Conservation (phyloP, 2,329 filamentous ascomycete genomes). For the Aspergillus pseudoglaucus region DNA sequence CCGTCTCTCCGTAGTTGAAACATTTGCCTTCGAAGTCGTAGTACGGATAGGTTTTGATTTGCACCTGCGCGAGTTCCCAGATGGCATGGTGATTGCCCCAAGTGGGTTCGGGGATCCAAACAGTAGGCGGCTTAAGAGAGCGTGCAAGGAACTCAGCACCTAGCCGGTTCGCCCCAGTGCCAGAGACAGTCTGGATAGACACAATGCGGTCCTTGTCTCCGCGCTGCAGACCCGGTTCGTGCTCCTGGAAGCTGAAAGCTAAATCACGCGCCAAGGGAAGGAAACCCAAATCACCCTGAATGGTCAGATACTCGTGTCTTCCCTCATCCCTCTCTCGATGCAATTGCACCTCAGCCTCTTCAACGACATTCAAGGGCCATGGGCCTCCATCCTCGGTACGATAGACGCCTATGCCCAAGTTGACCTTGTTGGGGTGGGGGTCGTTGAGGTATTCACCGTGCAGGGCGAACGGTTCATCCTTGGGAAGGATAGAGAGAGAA, state of each 20-base stretch:
- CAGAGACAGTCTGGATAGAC: slow-evolving; percentile 45
- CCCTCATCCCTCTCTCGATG: slow-evolving; percentile 52
- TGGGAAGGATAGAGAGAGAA: slow-evolving; percentile 10
- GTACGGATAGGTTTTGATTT: slow-evolving; percentile 65
- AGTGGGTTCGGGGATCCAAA: slow-evolving; percentile 88
- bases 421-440: slow-evolving; percentile 66
- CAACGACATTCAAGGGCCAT: slow-evolving; percentile 63
- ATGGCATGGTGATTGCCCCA: slow-evolving; percentile 98
- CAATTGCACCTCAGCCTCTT: neutral
- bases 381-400: slow-evolving; percentile 86
- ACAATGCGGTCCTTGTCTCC: slow-evolving; percentile 5
- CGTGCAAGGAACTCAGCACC: slow-evolving; percentile 76
- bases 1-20: slow-evolving; percentile 81
- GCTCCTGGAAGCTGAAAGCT: slow-evolving; percentile 11
- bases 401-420: slow-evolving; percentile 89
- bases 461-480: slow-evolving; percentile 20
- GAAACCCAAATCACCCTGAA: slow-evolving; percentile 66
- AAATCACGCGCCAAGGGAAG: slow-evolving; percentile 2
- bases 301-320: slow-evolving; percentile 59
- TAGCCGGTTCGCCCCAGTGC: slow-evolving; percentile 69
- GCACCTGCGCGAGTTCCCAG: slow-evolving; percentile 69
- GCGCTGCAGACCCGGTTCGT: neutral
- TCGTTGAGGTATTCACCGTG: slow-evolving; percentile 61
- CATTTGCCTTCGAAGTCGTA: slow-evolving; percentile 78
- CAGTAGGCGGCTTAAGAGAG: slow-evolving; percentile 52